Base-by-base conservation (phyloP, 805 yeast species). In the Torulaspora indica region DNA sequence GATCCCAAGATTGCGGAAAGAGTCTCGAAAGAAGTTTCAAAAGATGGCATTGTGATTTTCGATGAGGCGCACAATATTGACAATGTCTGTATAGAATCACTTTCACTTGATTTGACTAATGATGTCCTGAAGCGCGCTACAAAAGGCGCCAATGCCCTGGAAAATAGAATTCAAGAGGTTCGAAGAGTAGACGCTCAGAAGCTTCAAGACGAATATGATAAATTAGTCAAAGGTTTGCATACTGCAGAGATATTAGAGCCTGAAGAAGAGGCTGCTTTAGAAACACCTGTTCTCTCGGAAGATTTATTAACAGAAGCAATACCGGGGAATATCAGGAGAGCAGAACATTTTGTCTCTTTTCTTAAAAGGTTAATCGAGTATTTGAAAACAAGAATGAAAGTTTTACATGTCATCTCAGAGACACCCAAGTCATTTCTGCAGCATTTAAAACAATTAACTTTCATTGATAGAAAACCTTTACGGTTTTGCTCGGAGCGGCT, bases 31-130 rank as follows among this genome's bases (percentile, higher is more conserved):
- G 98, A 93, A 60, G 75, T 93, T 40, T 85, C 95, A 14, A 87
- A 89, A 54, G 98, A 93, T 59, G 78, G 95, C 43, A 93, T 93
- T 47, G 85, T 93, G 49, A 95, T 93, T 31, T 93, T 93, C 61
- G 99, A 93, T 69, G 99, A 93, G 70, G 98, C 98, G 38, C 99
- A 93, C 66, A 93, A 93, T 68, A 93, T 93, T 45, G 98, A 93
- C 73, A 93, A 93, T 72, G 99, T 93, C 45, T 93, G 99, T 70
- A 93, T 93, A 46, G 99, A 93, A 65, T 86, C 98, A 0, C 67
- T 93, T 33, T 87, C 96, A 5, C 74, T 93, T 38, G 98, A 93
- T 61, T 69, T 93, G 51, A 93, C 97, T 0, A 95, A 89, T 55
- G 97, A 91, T 53, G 79, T 88, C 7, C 67, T 93, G 48, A 82